Conservation (phyloP, 2,329 filamentous ascomycete genomes). For the Coniella vitis region DNA sequence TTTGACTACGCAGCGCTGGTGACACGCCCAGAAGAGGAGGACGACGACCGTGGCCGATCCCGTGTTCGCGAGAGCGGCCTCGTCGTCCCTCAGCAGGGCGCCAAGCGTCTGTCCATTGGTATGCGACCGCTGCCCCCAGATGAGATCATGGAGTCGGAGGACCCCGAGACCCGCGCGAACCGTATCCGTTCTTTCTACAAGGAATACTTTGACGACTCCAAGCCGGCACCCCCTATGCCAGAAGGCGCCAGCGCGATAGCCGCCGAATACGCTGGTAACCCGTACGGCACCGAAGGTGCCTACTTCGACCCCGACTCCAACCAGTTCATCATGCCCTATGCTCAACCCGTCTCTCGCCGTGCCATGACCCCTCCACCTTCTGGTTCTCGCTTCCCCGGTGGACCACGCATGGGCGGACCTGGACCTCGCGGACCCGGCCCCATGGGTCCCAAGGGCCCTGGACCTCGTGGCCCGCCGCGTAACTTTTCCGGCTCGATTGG, state of each 20-base stretch:
- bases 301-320: constrained; percentile 62
- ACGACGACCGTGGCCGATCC: constrained; percentile 28
- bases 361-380: constrained; percentile 91
- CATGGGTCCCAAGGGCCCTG: constrained; percentile 12
- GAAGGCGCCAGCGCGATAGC: constrained; percentile 8
- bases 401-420: constrained; percentile 25
- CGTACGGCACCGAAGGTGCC: constrained; percentile 61
- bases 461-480: constrained; percentile 24
- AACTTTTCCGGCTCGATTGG: constrained; percentile 42
- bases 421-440: constrained; percentile 18
- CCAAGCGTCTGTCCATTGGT: constrained; percentile 58
- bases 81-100: constrained; percentile 47
- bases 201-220: constrained; percentile 93
- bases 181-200: constrained; percentile 98
- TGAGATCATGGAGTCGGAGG: constrained; percentile 71
- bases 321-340: constrained; percentile 73
- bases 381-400: constrained; percentile 37
- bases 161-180: constrained; percentile 90
- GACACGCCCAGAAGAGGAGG: constrained; percentile 8
- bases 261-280: constrained; percentile 50
- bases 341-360: constrained; percentile 76
- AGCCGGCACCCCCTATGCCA: constrained; percentile 27
- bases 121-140: constrained; percentile 84
- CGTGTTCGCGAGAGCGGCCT: constrained; percentile 33
- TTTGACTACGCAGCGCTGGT: constrained; percentile 21